Percentiles rank a stretch among this genome's conserved stretches.
Conservation (phyloP, 2,329 filamentous ascomycete species). For the Trichophyton simii region DNA sequence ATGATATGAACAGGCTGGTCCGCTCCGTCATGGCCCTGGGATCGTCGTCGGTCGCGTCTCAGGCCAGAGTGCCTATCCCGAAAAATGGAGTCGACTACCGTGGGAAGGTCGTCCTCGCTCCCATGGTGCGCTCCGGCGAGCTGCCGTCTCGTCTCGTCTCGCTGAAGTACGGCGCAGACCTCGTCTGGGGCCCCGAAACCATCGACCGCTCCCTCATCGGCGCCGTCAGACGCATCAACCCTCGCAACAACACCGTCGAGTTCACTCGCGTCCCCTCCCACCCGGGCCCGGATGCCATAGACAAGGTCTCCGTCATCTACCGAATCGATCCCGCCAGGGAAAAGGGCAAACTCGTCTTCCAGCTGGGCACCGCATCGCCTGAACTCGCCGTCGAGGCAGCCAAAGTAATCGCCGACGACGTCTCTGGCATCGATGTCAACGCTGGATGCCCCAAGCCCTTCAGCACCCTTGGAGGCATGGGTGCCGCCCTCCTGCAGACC, state of each 20-base stretch:
- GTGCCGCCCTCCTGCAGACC: slow-evolving; percentile 72
- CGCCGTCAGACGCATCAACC: slow-evolving; percentile 63
- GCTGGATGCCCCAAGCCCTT: slow-evolving; percentile 98
- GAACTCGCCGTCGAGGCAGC: slow-evolving; percentile 74
- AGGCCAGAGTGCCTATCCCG: slow-evolving; percentile 59
- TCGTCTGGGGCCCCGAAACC: slow-evolving; percentile 96
- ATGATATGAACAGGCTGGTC: not conserved
- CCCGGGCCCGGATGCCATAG: slow-evolving; percentile 33
- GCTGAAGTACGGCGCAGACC: slow-evolving; percentile 86
- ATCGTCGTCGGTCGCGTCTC: not conserved
- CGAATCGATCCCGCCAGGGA: slow-evolving; percentile 69
- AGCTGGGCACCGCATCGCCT: slow-evolving; percentile 79
- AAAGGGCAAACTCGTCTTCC: slow-evolving; percentile 66
- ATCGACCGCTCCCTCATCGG: slow-evolving; percentile 88
- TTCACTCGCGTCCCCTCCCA: slow-evolving; percentile 68
- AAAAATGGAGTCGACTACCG: slow-evolving; percentile 83
- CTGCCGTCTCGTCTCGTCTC: slow-evolving; percentile 77
- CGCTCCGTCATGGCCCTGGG: not conserved
- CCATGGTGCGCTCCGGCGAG: slow-evolving; percentile 97
- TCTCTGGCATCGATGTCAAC: slow-evolving; percentile 91
- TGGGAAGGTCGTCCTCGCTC: slow-evolving; percentile 84
- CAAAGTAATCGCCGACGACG: slow-evolving; percentile 69
- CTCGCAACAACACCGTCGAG: slow-evolving; percentile 66
- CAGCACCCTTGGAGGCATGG: slow-evolving; percentile 88
- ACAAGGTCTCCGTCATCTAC: slow-evolving; percentile 62